Conservation (phyloP, 139 green algal species). For the Spirogloea muscicola region DNA sequence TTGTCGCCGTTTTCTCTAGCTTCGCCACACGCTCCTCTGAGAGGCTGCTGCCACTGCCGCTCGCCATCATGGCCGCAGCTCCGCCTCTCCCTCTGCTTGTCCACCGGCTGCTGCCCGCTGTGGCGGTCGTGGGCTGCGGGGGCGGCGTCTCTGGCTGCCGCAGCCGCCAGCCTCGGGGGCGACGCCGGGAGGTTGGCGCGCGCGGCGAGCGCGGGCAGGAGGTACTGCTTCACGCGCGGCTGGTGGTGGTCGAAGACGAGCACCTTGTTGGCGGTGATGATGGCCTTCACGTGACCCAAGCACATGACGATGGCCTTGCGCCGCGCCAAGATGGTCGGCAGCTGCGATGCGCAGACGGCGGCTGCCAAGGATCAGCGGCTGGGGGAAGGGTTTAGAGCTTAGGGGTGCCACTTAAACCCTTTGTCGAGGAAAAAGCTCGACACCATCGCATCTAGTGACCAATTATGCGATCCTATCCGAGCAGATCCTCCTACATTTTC, state of each 20-base stretch:
- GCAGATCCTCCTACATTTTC: too few species aligned
- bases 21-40: background rate
- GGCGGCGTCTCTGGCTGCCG: too few species aligned
- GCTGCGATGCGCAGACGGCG: too few species aligned
- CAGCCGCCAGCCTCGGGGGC: too few species aligned
- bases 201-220: conserved; percentile 11
- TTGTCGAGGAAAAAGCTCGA: too few species aligned
- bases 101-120: background rate
- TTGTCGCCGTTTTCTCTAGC: too few species aligned
- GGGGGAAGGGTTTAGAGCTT: too few species aligned
- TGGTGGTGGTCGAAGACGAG: conserved; percentile 1
- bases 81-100: background rate
- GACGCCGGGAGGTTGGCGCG: background rate
- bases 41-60: background rate
- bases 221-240: background rate
- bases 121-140: background rate
- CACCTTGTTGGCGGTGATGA: background rate
- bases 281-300: conserved; percentile 10
- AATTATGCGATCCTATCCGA: too few species aligned
- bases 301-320: conserved; percentile 9
- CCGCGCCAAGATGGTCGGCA: conserved; percentile 5
- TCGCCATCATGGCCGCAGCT: background rate
- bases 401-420: too few species aligned
- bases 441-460: too few species aligned
- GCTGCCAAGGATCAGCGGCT: too few species aligned